Percentiles rank a stretch among this genome's conserved stretches.
Evolutionary conservation across 2,329 filamentous ascomycete species (phyloP).

Genomic region (Fusarium anguioides): DNA sequence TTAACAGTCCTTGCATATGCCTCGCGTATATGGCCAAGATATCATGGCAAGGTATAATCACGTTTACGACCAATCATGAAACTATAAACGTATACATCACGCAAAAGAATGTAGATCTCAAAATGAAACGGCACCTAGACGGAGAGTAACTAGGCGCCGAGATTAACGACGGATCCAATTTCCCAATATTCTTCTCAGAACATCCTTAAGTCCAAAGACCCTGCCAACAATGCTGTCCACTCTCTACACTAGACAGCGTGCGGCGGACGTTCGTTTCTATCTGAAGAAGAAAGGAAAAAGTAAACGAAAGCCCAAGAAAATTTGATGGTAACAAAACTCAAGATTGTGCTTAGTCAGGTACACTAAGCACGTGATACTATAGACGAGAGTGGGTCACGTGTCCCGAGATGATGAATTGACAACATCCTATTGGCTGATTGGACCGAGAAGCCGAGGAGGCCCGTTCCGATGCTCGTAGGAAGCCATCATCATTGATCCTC

Average conservation of each 20-base stretch:
- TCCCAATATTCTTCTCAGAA: slow-evolving; percentile 58
- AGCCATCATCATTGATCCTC: slow-evolving; percentile 39
- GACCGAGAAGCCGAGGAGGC: slow-evolving; percentile 58
- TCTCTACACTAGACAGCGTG: slow-evolving; percentile 49
- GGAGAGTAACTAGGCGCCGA: slow-evolving; percentile 59
- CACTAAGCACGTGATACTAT: slow-evolving; percentile 5
- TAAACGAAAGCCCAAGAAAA: background rate
- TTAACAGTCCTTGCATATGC: background rate
- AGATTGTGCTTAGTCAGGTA: slow-evolving; percentile 5
- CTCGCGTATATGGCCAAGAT: no score
- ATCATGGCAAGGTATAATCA: background rate
- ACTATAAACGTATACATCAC: background rate
- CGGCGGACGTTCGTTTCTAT: slow-evolving; percentile 63
- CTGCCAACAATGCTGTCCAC: slow-evolving; percentile 45
- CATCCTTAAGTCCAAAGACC: slow-evolving; percentile 52
- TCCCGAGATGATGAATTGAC: slow-evolving; percentile 52
- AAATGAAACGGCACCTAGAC: slow-evolving; percentile 68
- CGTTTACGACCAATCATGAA: background rate
- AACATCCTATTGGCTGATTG: slow-evolving; percentile 53
- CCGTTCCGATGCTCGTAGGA: slow-evolving; percentile 42
- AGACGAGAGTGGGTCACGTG: slow-evolving; percentile 42
- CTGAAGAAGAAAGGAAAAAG: slow-evolving; percentile 56
- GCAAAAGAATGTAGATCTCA: slow-evolving; percentile 65
- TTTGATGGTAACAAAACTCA: slow-evolving; percentile 6
- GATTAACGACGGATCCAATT: slow-evolving; percentile 68